phyloP scores from a whole-genome alignment of 192 early-diverging fungal species.

The Gryganskiella cystojenkinii region DNA sequence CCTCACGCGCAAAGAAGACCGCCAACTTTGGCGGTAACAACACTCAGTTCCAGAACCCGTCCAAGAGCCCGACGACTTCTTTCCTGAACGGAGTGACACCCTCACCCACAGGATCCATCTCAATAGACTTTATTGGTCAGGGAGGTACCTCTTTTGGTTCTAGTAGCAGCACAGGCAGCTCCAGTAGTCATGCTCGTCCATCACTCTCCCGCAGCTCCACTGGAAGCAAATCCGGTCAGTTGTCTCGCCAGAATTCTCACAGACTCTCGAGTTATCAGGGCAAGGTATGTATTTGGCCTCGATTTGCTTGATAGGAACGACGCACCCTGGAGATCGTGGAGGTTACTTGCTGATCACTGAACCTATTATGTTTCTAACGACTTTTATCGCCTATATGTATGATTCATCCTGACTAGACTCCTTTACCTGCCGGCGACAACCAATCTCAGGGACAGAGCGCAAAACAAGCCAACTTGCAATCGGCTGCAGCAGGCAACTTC shows the following conservation, averaged over 20 bases:
- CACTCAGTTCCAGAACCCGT: constrained; percentile 1
- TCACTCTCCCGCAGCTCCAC: constrained; percentile 45
- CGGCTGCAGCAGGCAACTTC: constrained; percentile 36
- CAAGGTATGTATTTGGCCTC: constrained; percentile 18
- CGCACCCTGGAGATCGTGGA: too few species aligned
- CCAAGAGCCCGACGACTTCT: constrained; percentile 21
- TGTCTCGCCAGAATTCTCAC: constrained; percentile 26
- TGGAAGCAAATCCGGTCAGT: constrained; percentile 41
- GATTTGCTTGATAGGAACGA: too few species aligned
- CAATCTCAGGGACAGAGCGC: constrained; percentile 15
- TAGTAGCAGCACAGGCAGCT: constrained; percentile 3
- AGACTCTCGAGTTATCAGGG: constrained; percentile 40
- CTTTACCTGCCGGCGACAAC: constrained; percentile 3
- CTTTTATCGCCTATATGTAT: neutral
- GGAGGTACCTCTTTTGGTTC: constrained; percentile 17
- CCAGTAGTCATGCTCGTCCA: constrained; percentile 12
- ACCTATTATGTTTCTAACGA: neutral
- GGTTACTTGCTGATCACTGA: neutral
- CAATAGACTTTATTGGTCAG: constrained; percentile 31
- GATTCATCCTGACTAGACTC: too few species aligned
- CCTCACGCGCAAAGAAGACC: constrained; percentile 33
- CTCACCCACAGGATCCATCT: constrained; percentile 42
- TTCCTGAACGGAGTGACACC: constrained; percentile 33
- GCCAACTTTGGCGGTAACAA: constrained; percentile 6
- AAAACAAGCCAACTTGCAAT: constrained; percentile 44